These are phyloP conservation scores for Aspergillus leporis DNA, from an alignment of 495 filamentous ascomycete species.

Conservation along the genomic window DNA sequence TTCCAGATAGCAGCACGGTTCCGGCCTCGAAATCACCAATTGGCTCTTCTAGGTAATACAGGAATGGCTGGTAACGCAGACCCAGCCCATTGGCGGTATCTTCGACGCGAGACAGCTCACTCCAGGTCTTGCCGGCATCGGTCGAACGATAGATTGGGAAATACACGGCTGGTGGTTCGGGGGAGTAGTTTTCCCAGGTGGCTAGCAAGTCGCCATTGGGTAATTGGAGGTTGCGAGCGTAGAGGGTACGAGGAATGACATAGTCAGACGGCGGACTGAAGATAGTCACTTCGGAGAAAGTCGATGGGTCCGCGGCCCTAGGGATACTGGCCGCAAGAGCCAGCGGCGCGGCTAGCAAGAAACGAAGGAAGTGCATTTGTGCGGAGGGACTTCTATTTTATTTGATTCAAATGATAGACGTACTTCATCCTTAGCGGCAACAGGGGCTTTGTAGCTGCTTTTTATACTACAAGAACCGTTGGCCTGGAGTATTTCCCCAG, in stretches of 20 bases:
- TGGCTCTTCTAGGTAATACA: conserved; percentile 57
- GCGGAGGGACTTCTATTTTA: neutral
- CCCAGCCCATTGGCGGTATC: conserved; percentile 66
- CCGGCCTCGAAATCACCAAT: conserved; percentile 59
- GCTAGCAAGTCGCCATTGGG: conserved; percentile 28
- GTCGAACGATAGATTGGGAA: conserved; percentile 52
- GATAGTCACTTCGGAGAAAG: conserved; percentile 26
- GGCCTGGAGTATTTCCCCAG: conserved; percentile 1
- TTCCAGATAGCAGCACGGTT: conserved; percentile 63
- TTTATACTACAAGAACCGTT: conserved; percentile 1
- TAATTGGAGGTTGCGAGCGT: conserved; percentile 26
- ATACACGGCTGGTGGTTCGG: conserved; percentile 52
- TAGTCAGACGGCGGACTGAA: conserved; percentile 37
- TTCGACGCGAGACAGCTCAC: conserved; percentile 56
- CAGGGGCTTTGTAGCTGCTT: neutral
- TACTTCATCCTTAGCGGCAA: neutral
- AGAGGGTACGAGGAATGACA: conserved; percentile 33
- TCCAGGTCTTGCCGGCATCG: conserved; percentile 64
- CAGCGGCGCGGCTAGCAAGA: conserved; percentile 21
- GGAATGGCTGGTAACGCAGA: conserved; percentile 65
- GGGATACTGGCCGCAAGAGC: conserved; percentile 17
- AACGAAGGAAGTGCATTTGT: conserved; percentile 17
- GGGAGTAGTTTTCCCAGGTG: conserved; percentile 64
- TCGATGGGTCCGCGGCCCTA: conserved; percentile 10
- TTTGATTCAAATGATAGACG: neutral